phyloP scores from a whole-genome alignment of 2,329 filamentous ascomycete genomes.

The Arthrobotrys pseudoclavata region DNA sequence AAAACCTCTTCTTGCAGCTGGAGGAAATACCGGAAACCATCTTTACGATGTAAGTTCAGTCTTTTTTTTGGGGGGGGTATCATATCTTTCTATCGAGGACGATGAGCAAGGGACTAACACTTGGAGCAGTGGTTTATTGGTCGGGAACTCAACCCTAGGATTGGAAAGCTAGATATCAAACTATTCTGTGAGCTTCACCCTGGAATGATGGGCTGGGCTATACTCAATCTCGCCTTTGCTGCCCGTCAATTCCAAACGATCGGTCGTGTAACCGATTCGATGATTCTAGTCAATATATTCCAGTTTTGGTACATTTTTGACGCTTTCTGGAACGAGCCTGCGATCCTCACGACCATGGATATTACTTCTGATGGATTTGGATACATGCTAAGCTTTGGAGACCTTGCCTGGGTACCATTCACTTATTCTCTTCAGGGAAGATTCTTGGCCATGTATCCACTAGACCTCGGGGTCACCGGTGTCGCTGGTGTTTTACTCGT shows the following conservation, averaged over 20 bases:
- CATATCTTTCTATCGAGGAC: neutral
- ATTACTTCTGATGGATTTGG: constrained; percentile 94
- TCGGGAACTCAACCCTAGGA: constrained; percentile 90
- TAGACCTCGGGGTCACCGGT: constrained; percentile 79
- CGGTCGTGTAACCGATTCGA: constrained; percentile 86
- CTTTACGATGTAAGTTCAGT: constrained; percentile 78
- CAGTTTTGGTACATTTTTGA: constrained; percentile 89
- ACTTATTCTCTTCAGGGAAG: constrained; percentile 86
- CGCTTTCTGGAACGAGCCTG: constrained; percentile 85
- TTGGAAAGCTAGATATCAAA: constrained; percentile 92
- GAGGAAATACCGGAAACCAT: constrained; percentile 84
- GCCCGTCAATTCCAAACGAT: constrained; percentile 89
- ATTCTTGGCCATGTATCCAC: constrained; percentile 85
- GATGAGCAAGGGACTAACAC: neutral
- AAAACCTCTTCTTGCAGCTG: constrained; percentile 78
- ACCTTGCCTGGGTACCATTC: constrained; percentile 93
- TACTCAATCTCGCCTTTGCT: constrained; percentile 85
- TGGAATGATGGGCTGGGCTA: constrained; percentile 88
- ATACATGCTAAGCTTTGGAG: constrained; percentile 93
- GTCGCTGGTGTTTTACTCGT: constrained; percentile 76
- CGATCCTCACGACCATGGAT: constrained; percentile 93
- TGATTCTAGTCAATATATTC: constrained; percentile 80
- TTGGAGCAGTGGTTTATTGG: constrained; percentile 83
- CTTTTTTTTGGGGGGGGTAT: too few relatives aligned
- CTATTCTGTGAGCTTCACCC: constrained; percentile 91